Evolutionary conservation across 75 land plant species (phyloP), one percentile per base, ranked within the genome.

Genomic region (Ceratopteris richardii): DNA sequence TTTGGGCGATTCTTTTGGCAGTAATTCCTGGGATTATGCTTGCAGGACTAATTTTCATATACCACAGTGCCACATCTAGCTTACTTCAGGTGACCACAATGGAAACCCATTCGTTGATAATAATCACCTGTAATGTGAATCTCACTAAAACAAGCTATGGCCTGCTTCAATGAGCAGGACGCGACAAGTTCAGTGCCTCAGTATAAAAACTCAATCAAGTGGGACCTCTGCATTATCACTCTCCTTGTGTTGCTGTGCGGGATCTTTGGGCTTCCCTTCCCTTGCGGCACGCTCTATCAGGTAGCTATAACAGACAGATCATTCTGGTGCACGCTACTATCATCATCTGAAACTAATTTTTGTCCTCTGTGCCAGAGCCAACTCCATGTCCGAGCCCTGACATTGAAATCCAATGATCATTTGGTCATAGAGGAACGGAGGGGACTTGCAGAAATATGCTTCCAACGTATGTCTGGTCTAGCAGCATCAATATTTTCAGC

Each of bases 1-100:
- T 62, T 13, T 68, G 71, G 71, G 71, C 44, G 2, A 62, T 68
- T 52, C 56, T 62, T 23, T 56, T 68, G 33, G 66, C 66, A 51
- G 2, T 54, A 23, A 62, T 68, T 28, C 71, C 66, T 19, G 66
- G 66, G 29, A 33, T 50, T 19, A 22, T 68, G 48, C 57, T 68
- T 24, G 66, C 71, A 14, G 50, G 53, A 26, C 62, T 68, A 44
- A 33, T 63, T 22, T 63, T 61, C 40, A 40, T 68, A 17, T 69
- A 68, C 29, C 71, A 68, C 11, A 48, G 13, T 62, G 66, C 65
- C 22, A 66, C 57, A n/a, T 50, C 71, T 29, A 26, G 46, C 23
- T 37, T 68, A 6, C 36, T 68, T 18, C 64, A 68, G 47, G 71
- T 68, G 51, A 29, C 37, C 29, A 30, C 27, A 1, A 28, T 23